Conservation (phyloP, 2,329 filamentous ascomycete species). For the Ophiostoma tasmaniense region DNA sequence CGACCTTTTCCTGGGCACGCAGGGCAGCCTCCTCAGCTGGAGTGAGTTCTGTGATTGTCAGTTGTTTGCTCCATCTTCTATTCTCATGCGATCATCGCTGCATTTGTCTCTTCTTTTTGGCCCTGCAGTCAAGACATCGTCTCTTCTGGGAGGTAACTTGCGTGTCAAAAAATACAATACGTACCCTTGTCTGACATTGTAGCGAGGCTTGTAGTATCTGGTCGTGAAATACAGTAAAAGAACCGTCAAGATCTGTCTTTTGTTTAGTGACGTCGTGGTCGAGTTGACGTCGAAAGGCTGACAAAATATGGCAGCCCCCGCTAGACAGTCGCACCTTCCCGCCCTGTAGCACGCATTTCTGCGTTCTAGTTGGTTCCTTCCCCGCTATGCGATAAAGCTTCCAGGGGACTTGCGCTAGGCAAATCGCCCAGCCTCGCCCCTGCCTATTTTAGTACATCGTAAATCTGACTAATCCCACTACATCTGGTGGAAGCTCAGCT, state of each 20-base stretch:
- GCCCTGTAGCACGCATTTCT: not conserved
- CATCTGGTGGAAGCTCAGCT: not conserved
- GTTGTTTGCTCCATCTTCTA: not conserved
- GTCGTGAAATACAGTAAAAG: not conserved
- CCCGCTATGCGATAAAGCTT: not conserved
- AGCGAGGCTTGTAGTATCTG: not conserved
- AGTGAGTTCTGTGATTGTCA: slow-evolving; percentile 37
- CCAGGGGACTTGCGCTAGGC: not conserved
- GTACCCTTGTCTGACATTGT: slow-evolving; percentile 13
- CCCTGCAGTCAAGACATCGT: not conserved
- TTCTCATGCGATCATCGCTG: not conserved
- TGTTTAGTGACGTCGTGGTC: slow-evolving; percentile 3
- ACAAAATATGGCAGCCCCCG: slow-evolving; percentile 8
- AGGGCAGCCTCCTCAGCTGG: slow-evolving; percentile 50
- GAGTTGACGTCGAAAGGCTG: slow-evolving; percentile 14
- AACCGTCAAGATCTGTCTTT: not conserved
- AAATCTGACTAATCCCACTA: slow-evolving; percentile 14
- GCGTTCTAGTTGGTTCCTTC: slow-evolving; percentile 14
- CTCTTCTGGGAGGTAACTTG: not conserved
- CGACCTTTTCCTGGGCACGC: slow-evolving; percentile 65
- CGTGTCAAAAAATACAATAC: not conserved
- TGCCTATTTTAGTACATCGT: not conserved
- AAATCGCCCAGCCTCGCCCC: slow-evolving; percentile 12
- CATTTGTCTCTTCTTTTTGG: not conserved
- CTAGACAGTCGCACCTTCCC: not conserved